These are phyloP conservation scores for Pythium rhizo-oryzae DNA, from an alignment of 352 stramenopile genomes.

Conservation along the genomic window DNA sequence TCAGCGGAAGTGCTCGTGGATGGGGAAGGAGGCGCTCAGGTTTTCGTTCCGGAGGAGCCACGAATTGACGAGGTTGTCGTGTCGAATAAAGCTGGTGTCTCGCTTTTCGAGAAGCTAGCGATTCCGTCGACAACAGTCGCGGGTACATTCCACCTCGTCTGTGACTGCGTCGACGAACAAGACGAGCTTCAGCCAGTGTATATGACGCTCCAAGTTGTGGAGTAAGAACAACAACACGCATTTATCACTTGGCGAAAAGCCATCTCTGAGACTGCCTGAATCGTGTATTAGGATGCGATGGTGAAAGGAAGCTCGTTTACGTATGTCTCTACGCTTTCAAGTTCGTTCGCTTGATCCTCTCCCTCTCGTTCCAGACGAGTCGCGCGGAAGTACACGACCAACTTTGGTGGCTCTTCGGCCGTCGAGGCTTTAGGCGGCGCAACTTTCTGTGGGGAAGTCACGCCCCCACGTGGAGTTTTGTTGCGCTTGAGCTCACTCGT, in stretches of 20 bases:
- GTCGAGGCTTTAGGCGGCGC: neutral
- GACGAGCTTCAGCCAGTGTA: neutral
- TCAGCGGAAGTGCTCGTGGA: neutral
- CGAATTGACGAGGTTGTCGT: conserved; percentile 21
- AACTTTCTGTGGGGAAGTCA: conserved; percentile 14
- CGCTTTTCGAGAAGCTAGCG: conserved; percentile 32
- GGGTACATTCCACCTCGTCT: conserved; percentile 48
- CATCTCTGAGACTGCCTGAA: neutral
- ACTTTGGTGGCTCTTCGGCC: conserved; percentile 16
- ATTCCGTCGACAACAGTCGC: conserved; percentile 34
- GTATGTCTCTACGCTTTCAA: conserved; percentile 37
- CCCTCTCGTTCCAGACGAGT: conserved; percentile 34
- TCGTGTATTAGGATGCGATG: conserved; percentile 27
- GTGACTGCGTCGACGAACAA: conserved; percentile 37
- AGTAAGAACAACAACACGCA: conserved; percentile 12
- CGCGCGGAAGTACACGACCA: conserved; percentile 57
- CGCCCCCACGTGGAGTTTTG: conserved; percentile 13
- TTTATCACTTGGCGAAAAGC: too few relatives aligned
- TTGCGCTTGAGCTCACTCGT: conserved; percentile 13
- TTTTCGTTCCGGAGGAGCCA: neutral
- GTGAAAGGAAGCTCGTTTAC: conserved; percentile 51
- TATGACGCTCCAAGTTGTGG: conserved; percentile 12
- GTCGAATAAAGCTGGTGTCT: conserved; percentile 30
- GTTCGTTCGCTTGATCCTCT: conserved; percentile 35
- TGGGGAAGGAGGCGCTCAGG: neutral